Evolutionary conservation across 2,329 filamentous ascomycete genomes (phyloP).

Genomic region (Aspergillus pseudoglaucus): DNA sequence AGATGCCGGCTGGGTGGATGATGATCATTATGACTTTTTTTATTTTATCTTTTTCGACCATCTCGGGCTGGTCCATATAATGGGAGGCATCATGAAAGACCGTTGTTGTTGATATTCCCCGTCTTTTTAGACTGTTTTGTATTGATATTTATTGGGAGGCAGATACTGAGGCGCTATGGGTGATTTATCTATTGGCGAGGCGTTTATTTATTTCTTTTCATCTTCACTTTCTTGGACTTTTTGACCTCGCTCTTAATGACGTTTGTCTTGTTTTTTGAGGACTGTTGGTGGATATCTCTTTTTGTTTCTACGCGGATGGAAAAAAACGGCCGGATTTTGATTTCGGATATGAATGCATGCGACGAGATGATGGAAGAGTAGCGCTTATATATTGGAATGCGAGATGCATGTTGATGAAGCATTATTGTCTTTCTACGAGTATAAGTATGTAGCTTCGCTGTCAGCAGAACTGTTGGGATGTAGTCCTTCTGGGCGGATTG

Average conservation of each 20-base stretch:
- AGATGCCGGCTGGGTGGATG: slow-evolving; percentile 28
- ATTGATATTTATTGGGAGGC: slow-evolving; percentile 7
- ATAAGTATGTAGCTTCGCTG: too few relatives aligned
- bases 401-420: too few relatives aligned
- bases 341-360: too few relatives aligned
- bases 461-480: too few relatives aligned
- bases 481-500: too few relatives aligned
- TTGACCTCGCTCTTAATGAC: background rate
- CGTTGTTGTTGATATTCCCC: slow-evolving; percentile 15
- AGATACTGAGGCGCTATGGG: slow-evolving; percentile 9
- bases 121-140: slow-evolving; percentile 19
- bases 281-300: slow-evolving; percentile 12
- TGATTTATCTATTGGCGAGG: slow-evolving; percentile 5
- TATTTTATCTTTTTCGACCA: slow-evolving; percentile 8
- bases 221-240: slow-evolving; percentile 8
- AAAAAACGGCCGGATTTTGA: too few relatives aligned
- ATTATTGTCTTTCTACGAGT: too few relatives aligned
- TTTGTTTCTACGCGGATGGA: slow-evolving; percentile 3
- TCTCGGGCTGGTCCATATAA: slow-evolving; percentile 11
- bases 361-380: too few relatives aligned
- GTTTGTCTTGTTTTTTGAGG: slow-evolving; percentile 6
- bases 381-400: too few relatives aligned
- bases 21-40: slow-evolving; percentile 17
- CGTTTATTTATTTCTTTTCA: slow-evolving; percentile 11
- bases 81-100: slow-evolving; percentile 10